These are phyloP conservation scores for Nematodospora valgi DNA, from an alignment of 805 yeast species.

Conservation along the genomic window DNA sequence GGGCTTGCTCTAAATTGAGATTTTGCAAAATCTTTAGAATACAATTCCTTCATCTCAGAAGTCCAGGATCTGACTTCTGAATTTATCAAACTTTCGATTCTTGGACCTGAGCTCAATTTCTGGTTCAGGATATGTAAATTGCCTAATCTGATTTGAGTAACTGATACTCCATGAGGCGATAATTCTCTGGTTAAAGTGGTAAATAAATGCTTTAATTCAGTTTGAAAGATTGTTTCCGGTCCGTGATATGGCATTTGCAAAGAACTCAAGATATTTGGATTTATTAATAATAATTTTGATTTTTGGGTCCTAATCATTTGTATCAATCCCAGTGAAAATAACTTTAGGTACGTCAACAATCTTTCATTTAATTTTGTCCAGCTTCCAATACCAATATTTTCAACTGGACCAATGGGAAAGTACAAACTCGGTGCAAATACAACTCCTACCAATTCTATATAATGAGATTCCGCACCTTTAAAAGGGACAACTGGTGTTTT, in stretches of 20 bases:
- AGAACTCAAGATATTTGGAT: slow-evolving; percentile 55
- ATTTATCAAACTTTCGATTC: slow-evolving; percentile 23
- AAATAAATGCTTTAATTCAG: slow-evolving; percentile 38
- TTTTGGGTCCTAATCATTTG: slow-evolving; percentile 49
- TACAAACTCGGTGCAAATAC: slow-evolving; percentile 67
- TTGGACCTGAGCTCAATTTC: slow-evolving; percentile 16
- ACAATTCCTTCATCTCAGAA: slow-evolving; percentile 30
- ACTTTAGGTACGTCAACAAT: slow-evolving; percentile 44
- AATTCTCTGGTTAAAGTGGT: slow-evolving; percentile 34
- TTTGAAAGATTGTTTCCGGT: slow-evolving; percentile 55
- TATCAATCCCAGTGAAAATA: slow-evolving; percentile 55
- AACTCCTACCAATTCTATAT: slow-evolving; percentile 58
- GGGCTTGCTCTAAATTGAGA: slow-evolving; percentile 30
- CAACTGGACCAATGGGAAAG: slow-evolving; percentile 67
- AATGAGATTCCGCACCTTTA: slow-evolving; percentile 51
- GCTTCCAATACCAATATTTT: slow-evolving; percentile 46
- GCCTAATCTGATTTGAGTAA: slow-evolving; percentile 40
- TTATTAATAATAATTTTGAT: slow-evolving; percentile 47
- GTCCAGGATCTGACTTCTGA: slow-evolving; percentile 40
- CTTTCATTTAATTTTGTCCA: slow-evolving; percentile 52
- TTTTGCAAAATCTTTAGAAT: slow-evolving; percentile 28
- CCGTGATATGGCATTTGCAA: slow-evolving; percentile 61
- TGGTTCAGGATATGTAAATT: slow-evolving; percentile 31
- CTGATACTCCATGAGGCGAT: slow-evolving; percentile 29
- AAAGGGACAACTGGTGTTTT: slow-evolving; percentile 57